Base-by-base conservation (phyloP, 768 basidiomycete genomes). In the Tricholoma matsutake region DNA sequence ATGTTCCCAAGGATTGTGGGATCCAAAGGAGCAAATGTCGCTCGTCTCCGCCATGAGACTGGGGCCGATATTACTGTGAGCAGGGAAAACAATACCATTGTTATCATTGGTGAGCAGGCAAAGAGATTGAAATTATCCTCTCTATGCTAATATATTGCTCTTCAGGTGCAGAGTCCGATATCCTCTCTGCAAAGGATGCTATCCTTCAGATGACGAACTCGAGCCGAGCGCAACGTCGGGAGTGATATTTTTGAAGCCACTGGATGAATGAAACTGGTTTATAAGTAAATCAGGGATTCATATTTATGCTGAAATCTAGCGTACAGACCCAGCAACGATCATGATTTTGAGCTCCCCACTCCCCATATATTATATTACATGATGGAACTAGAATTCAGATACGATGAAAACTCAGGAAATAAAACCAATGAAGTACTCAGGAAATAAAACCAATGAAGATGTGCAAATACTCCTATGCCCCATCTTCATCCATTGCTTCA, bases 1-100 rank as follows among this genome's bases (percentile, higher is more conserved):
- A 83, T 83, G 34, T 98, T 98, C 86, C 95, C 96, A 13, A 83
- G 93, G 65, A 96, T 98, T 66, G 94, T 98, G 63, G 96, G 96
- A 39, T 77, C 89, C 10, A 96, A 96, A 76, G 95, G 95, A 57
- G 79, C 93, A 28, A 98, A 94, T 67, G 91, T 98, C 55, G 82
- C 89, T 56, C 89, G 95, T 54, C 82, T 98, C 56, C 86, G 95
- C 58, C 83, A 83, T 56, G 94, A 94, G 75, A 96, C 91, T 56
- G 92, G 93, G 43, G 91, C 95, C 58, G 94, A 96, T 70, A 94
- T 98, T 67, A 92, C 86, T 45, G 92, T 98, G 58, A 86, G 92
- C 72, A 86, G 92, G 64, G 94, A 95, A 63, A 91, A 90, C 70
- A 92, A 81, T 73, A 87, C 87, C 31, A 96, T 97, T 68, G 85